phyloP scores from a whole-genome alignment of 2,329 filamentous ascomycete genomes.

The Arthrobotrys megalospora region DNA sequence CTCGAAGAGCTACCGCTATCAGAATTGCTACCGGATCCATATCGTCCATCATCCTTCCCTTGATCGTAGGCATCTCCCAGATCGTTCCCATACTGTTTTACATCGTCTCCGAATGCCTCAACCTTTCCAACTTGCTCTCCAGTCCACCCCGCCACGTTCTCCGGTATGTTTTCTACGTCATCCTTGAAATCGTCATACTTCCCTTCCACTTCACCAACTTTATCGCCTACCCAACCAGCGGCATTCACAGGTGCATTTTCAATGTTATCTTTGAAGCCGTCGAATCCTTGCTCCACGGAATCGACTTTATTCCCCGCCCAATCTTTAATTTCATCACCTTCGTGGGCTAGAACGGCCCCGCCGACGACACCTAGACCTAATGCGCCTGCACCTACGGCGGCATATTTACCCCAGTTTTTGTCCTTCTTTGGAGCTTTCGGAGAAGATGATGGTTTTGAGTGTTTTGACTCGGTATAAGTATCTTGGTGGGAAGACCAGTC shows the following conservation, averaged over 20 bases:
- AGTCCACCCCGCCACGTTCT: constrained; percentile 28
- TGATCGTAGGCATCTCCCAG: constrained; percentile 45
- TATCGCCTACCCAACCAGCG: constrained; percentile 26
- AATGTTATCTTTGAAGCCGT: constrained; percentile 34
- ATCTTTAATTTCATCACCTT: constrained; percentile 24
- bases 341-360: constrained; percentile 46
- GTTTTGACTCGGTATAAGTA: constrained; percentile 28
- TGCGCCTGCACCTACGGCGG: constrained; percentile 42
- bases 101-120: constrained; percentile 26
- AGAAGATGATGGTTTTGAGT: not conserved
- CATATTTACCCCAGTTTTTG: constrained; percentile 48
- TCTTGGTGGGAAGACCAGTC: constrained; percentile 18
- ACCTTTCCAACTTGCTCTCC: constrained; percentile 48
- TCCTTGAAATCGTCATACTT: constrained; percentile 19
- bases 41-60: constrained; percentile 37
- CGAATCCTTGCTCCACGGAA: constrained; percentile 7
- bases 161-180: constrained; percentile 29
- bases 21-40: constrained; percentile 23
- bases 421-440: constrained; percentile 42
- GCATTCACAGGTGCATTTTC: constrained; percentile 34
- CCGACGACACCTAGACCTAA: constrained; percentile 48
- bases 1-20: constrained; percentile 3
- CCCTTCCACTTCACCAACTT: constrained; percentile 33
- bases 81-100: constrained; percentile 41
- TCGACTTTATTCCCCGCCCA: constrained; percentile 41